A percentile compares a stretch with the other conserved stretches of the same genome.
Evolutionary conservation across 176 grass and related monocot genomes (phyloP).

Genomic region (Oryza rufipogon): DNA sequence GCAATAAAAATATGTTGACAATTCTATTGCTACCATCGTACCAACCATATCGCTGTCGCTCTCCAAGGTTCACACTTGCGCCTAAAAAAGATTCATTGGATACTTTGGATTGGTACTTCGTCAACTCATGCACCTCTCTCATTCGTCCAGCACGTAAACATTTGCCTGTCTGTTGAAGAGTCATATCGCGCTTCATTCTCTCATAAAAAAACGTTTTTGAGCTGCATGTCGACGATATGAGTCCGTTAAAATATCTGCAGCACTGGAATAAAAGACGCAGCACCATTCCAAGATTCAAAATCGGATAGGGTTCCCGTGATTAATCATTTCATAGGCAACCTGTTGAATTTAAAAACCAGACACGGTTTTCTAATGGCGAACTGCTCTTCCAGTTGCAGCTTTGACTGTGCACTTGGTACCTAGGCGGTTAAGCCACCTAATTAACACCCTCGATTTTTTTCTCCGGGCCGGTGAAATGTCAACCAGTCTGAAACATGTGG

Average conservation of each 20-base stretch:
- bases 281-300: neutral
- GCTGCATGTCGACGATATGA: neutral
- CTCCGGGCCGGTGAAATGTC: neutral
- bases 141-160: neutral
- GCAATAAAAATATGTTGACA: neutral
- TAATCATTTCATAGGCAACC: neutral
- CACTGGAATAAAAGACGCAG: neutral
- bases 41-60: neutral
- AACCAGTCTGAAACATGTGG: constrained; percentile 8
- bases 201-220: constrained; percentile 6
- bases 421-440: neutral
- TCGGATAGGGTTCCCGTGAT: neutral
- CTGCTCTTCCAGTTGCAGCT: neutral
- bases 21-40: neutral
- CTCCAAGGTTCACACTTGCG: neutral
- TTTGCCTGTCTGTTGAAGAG: constrained; percentile 24
- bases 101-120: neutral
- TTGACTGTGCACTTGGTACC: neutral
- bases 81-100: neutral
- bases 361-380: neutral
- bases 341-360: neutral
- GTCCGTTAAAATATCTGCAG: neutral
- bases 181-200: neutral
- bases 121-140: neutral
- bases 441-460: neutral